These are phyloP conservation scores for Flaveria bidentis DNA, from an alignment of 129 eudicot genomes.

Conservation along the genomic window DNA sequence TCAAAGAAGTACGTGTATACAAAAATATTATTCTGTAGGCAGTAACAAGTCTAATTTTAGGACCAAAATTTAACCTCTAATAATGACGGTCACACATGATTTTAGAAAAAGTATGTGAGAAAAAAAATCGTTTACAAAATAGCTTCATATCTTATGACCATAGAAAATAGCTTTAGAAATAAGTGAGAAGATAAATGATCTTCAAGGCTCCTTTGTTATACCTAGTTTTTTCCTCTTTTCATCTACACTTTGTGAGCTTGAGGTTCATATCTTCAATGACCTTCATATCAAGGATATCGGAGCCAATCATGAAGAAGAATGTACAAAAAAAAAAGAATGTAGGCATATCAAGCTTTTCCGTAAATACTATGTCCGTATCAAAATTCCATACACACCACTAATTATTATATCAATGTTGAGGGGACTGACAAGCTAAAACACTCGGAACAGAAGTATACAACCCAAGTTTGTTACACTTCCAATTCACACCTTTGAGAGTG, in stretches of 20 bases:
- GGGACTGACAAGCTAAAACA: not conserved
- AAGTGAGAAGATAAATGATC: constrained; percentile 7
- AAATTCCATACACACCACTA: not conserved
- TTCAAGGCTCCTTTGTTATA: constrained; percentile 7
- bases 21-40: not conserved
- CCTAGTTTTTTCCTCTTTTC: not conserved
- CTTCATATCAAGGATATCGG: constrained; percentile 3
- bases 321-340: not conserved
- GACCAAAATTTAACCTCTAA: constrained; percentile 6
- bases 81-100: not conserved
- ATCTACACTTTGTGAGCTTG: constrained; percentile 7
- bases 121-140: not conserved
- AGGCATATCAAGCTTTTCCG: not conserved
- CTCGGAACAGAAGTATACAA: not conserved
- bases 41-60: not conserved
- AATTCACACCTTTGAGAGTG: not conserved
- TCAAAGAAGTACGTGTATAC: not conserved
- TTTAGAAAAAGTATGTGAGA: constrained; percentile 7
- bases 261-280: constrained; percentile 9
- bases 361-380: not conserved
- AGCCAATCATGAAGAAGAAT: not conserved
- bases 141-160: not conserved
- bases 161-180: not conserved
- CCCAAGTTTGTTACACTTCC: constrained; percentile 7
- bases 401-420: not conserved